These are phyloP conservation scores for Ophiocordyceps camponoti-floridani DNA, from an alignment of 2,329 filamentous ascomycete genomes.

Conservation along the genomic window DNA sequence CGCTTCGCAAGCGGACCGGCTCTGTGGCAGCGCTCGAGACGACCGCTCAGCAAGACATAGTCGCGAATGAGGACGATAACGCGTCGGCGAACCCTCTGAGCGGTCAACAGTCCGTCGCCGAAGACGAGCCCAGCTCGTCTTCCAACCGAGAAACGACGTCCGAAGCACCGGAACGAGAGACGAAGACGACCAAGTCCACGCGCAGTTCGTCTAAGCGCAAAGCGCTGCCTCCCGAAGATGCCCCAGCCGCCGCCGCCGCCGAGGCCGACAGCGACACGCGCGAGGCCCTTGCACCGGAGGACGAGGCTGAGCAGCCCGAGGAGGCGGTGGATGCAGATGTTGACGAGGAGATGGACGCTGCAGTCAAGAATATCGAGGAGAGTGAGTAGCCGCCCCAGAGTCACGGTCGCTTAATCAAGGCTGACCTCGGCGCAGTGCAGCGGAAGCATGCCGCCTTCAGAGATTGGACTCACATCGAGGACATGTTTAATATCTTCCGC, in stretches of 20 bases:
- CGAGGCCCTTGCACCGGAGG: slow-evolving; percentile 17
- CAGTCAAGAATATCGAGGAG: slow-evolving; percentile 46
- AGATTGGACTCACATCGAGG: slow-evolving; percentile 63
- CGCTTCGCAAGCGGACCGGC: slow-evolving; percentile 34
- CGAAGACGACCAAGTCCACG: slow-evolving; percentile 19
- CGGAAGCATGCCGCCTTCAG: slow-evolving; percentile 67
- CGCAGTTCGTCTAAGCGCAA: slow-evolving; percentile 22
- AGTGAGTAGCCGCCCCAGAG: slow-evolving; percentile 21
- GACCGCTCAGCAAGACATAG: slow-evolving; percentile 14
- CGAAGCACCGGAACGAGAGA: slow-evolving; percentile 13
- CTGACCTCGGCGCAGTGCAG: slow-evolving; percentile 35
- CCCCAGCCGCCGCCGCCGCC: slow-evolving; percentile 8
- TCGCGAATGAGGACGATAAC: slow-evolving; percentile 18
- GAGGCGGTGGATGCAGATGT: slow-evolving; percentile 38
- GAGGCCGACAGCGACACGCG: slow-evolving; percentile 14
- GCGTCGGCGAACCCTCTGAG: slow-evolving; percentile 15
- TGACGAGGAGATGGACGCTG: slow-evolving; percentile 41
- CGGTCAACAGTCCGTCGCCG: slow-evolving; percentile 22
- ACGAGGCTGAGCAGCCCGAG: slow-evolving; percentile 26
- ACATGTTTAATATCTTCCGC: slow-evolving; percentile 72
- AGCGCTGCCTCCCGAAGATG: slow-evolving; percentile 9
- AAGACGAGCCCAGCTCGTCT: slow-evolving; percentile 23
- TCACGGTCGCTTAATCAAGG: slow-evolving; percentile 1
- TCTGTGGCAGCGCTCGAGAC: slow-evolving; percentile 24
- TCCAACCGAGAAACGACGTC: slow-evolving; percentile 11